Conservation (phyloP, 352 stramenopile species). For the Globisporangium okanoganense region DNA sequence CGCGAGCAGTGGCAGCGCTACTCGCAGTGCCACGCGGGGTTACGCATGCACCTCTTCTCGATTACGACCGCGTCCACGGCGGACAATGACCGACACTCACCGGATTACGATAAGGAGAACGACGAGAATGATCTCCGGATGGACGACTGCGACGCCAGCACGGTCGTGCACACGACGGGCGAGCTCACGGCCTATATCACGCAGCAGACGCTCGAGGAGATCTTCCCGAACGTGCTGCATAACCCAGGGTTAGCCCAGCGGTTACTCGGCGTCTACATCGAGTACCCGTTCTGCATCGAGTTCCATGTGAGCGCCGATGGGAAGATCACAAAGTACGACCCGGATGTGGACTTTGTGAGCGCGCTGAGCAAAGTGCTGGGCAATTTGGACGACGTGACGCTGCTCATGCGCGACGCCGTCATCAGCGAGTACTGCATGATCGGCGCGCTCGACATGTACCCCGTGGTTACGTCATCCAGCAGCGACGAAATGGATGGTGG, state of each 20-base stretch:
- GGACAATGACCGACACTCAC: not conserved
- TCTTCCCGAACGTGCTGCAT: slow-evolving; percentile 14
- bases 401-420: slow-evolving; percentile 6
- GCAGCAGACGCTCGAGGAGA: slow-evolving; percentile 11
- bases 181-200: slow-evolving; percentile 18
- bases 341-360: slow-evolving; percentile 19
- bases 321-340: slow-evolving; percentile 16
- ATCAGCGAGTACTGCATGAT: slow-evolving; percentile 15
- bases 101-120: not conserved
- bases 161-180: slow-evolving; percentile 3
- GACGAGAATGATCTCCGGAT: not conserved
- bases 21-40: slow-evolving; percentile 13
- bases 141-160: not conserved
- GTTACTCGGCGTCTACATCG: slow-evolving; percentile 18
- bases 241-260: slow-evolving; percentile 1
- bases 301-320: slow-evolving; percentile 14
- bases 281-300: slow-evolving; percentile 18
- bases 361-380: slow-evolving; percentile 15
- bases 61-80: not conserved
- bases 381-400: slow-evolving; percentile 5
- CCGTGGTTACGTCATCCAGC: not conserved
- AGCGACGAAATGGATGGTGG: too few species aligned
- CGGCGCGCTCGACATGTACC: not conserved
- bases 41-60: slow-evolving; percentile 13
- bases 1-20: slow-evolving; percentile 19